Percentiles rank a stretch among this genome's conserved stretches.
Evolutionary conservation across 805 yeast genomes (phyloP).

Genomic region (Ogataea siamensis): DNA sequence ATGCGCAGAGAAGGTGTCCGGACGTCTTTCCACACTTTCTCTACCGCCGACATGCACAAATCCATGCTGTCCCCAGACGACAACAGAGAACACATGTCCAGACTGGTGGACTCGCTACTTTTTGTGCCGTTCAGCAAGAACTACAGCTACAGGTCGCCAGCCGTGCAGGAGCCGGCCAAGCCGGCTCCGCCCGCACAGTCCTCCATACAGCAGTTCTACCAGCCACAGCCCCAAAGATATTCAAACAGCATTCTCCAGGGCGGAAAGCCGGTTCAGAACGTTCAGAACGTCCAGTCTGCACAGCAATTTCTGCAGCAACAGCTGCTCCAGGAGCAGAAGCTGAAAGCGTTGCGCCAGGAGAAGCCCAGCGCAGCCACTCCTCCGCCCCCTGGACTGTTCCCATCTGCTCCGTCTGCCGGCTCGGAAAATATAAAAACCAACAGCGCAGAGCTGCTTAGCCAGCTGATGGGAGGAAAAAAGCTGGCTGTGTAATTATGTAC

Average conservation of each 20-base stretch:
- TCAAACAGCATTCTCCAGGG: conserved; percentile 27
- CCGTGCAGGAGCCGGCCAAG: conserved; percentile 7
- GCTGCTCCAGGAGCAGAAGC: conserved; percentile 34
- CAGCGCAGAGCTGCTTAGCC: conserved; percentile 72
- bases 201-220: conserved; percentile 32
- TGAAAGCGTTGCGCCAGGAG: conserved; percentile 19
- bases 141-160: conserved; percentile 27
- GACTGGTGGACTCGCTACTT: conserved; percentile 32
- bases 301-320: conserved; percentile 34
- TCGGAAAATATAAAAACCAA: conserved; percentile 21
- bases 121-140: conserved; percentile 35
- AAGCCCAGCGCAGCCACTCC: conserved; percentile 48
- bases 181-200: conserved; percentile 31
- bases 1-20: conserved; percentile 15
- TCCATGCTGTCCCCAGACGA: conserved; percentile 18
- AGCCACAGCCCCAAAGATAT: conserved; percentile 30
- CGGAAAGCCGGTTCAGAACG: conserved; percentile 17
- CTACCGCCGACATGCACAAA: conserved; percentile 17
- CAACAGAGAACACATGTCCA: conserved; percentile 25
- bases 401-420: conserved; percentile 18
- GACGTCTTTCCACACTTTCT: conserved; percentile 26
- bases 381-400: conserved; percentile 72
- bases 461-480: conserved; percentile 74
- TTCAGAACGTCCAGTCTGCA: conserved; percentile 25
- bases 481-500: conserved; percentile 20